These are phyloP conservation scores for Metarhizium humberi DNA, from an alignment of 2,329 filamentous ascomycete species.

Conservation along the genomic window DNA sequence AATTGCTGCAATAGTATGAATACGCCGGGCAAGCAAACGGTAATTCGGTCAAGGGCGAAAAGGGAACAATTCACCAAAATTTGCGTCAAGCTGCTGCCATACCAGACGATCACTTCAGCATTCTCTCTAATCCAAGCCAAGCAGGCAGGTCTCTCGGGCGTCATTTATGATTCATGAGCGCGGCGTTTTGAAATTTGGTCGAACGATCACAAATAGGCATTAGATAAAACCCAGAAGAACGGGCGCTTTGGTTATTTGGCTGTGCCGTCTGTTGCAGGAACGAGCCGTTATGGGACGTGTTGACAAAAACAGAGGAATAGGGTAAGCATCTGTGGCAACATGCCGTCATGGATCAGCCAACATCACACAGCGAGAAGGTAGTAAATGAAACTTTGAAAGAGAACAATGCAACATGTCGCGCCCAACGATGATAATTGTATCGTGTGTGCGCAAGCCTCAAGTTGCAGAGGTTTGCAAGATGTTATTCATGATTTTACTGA, in stretches of 20 bases:
- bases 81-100: background rate
- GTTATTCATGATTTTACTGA: too few relatives aligned
- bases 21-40: conserved; percentile 7
- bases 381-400: background rate
- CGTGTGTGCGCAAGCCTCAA: too few relatives aligned
- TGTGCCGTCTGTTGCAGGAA: background rate
- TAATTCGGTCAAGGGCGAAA: conserved; percentile 3
- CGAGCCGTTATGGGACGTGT: background rate
- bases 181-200: conserved; percentile 23
- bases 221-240: conserved; percentile 15
- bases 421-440: too few relatives aligned
- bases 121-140: background rate
- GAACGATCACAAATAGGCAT: conserved; percentile 13
- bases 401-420: background rate
- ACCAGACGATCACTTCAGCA: background rate
- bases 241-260: background rate
- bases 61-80: background rate
- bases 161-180: conserved; percentile 25
- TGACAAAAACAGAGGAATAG: background rate
- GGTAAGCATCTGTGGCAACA: too few relatives aligned
- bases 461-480: too few relatives aligned
- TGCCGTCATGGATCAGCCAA: background rate
- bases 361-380: background rate
- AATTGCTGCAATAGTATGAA: conserved; percentile 56
- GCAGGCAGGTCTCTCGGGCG: conserved; percentile 7